Base-by-base conservation (phyloP, 2,329 filamentous ascomycete genomes). In the Diplodia seriata region DNA sequence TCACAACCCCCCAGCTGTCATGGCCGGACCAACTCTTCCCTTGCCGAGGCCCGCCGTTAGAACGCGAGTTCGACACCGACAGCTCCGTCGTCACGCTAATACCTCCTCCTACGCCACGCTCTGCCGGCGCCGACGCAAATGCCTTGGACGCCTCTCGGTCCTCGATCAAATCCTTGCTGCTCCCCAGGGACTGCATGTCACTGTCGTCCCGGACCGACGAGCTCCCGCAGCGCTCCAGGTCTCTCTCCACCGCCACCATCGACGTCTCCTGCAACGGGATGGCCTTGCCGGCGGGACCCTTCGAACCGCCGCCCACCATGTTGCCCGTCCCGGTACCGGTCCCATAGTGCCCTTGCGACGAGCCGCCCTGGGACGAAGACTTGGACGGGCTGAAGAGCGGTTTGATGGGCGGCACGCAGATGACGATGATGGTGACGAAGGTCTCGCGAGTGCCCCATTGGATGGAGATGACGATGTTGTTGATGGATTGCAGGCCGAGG, bases 301-400 rank as follows among this genome's bases (percentile, higher is more conserved):
- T 43, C 5, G 40, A 43, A 1, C 43, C 43, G 9, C 43, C 43
- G 1, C 43, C 43, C 43, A 47, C 18, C 43, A 26, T n/a, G 8
- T n/a, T 47, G 1, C 43, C 43, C 18, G 43, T 11, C 18, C 43
- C 43, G 18, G 43, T 47, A 7, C 43, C 43, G 7, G 43, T 47
- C 18, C 18, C 43, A n/a, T 47, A 47, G 2, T 50, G 26, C n/a
- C 29, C 57, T 18, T 47, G 49, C 5, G 57, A 62, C 5, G 57
- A 62, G 26, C 57, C 43, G 2, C 14, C 15, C 40, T 62, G 87
- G 8, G 36, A 38, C 86, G 83, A 89, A 86, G 71, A 87, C 85
- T n/a, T 87, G 7, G 43, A 20, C 18, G 43, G 14, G 88, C 4
- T 89, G 73, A 82, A 81, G 15, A 81, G 72, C 2, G 80, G 79